phyloP scores from a whole-genome alignment of 352 stramenopile genomes.

The Phytopythium vexans region DNA sequence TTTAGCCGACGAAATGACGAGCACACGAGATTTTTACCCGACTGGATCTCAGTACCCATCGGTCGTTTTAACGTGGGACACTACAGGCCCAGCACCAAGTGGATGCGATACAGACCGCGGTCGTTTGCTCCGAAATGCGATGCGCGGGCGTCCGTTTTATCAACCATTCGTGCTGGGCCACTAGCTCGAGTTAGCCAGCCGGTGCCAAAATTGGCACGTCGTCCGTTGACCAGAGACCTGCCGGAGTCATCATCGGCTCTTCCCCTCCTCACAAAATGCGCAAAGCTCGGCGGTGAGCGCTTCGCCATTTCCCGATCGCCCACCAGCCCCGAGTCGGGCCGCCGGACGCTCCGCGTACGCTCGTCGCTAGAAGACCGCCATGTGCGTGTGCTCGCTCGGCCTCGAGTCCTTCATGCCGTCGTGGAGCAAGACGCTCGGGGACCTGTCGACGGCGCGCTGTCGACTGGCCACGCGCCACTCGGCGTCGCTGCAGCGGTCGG shows the following conservation, averaged over 20 bases:
- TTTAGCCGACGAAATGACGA: too few relatives aligned
- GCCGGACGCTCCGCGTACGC: not conserved
- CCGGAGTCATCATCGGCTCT: too few relatives aligned
- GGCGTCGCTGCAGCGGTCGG: conserved; percentile 27
- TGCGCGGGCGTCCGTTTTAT: too few relatives aligned
- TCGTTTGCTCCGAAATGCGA: too few relatives aligned
- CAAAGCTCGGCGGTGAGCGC: too few relatives aligned
- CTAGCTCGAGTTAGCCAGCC: not conserved
- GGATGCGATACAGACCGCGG: too few relatives aligned
- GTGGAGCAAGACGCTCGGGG: conserved; percentile 36
- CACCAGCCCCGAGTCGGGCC: not conserved
- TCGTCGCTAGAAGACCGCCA: not conserved
- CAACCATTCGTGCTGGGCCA: too few relatives aligned
- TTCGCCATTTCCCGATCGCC: not conserved
- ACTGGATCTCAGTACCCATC: too few relatives aligned
- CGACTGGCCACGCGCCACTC: conserved; percentile 33
- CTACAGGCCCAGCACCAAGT: too few relatives aligned
- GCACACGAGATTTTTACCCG: too few relatives aligned
- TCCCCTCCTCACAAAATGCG: too few relatives aligned
- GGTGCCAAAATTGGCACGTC: not conserved
- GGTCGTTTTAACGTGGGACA: too few relatives aligned
- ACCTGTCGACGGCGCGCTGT: conserved; percentile 6
- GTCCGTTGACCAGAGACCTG: not conserved
- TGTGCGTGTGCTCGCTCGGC: conserved; percentile 34
- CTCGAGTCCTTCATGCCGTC: conserved; percentile 21